Evolutionary conservation across 139 green algal genomes (phyloP).

Genomic region (Chlorella sp.): DNA sequence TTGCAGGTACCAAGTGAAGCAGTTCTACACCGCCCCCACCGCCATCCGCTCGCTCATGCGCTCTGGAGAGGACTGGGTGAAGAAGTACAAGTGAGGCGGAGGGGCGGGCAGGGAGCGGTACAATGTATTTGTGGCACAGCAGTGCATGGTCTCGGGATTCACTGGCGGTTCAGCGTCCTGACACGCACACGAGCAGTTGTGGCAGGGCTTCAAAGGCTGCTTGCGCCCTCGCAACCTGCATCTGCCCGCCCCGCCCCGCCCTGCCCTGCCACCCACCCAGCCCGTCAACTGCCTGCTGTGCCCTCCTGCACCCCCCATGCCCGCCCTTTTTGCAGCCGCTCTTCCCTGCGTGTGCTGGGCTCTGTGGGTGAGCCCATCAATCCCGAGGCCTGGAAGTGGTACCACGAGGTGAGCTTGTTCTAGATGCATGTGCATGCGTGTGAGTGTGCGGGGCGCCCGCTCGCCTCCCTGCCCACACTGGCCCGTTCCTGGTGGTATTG

Average conservation of each 20-base stretch:
- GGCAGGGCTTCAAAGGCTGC: too few relatives aligned
- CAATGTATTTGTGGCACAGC: not conserved
- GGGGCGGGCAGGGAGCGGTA: too few relatives aligned
- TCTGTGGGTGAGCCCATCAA: conserved; percentile 99
- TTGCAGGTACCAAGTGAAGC: conserved; percentile 81
- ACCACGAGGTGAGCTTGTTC: conserved; percentile 70
- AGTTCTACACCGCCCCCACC: conserved; percentile 98
- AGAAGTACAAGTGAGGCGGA: conserved; percentile 30
- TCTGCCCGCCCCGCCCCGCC: not conserved
- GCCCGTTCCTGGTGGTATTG: too few relatives aligned
- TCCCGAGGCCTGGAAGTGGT: conserved; percentile 97
- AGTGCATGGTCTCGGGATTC: too few relatives aligned
- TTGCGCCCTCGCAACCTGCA: not conserved
- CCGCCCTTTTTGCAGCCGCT: conserved; percentile 23
- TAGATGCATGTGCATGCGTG: too few relatives aligned
- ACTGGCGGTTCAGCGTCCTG: too few relatives aligned
- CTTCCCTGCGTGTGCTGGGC: conserved; percentile 86
- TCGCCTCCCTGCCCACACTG: too few relatives aligned
- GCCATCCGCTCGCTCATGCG: conserved; percentile 91
- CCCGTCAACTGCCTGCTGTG: too few relatives aligned
- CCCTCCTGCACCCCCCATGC: not conserved
- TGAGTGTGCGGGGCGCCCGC: not conserved
- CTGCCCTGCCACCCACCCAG: not conserved
- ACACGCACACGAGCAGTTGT: too few relatives aligned
- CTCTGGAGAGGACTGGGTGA: conserved; percentile 79